Evolutionary conservation across 139 green algal genomes (phyloP), one percentile per base, ranked within the genome.

Genomic region (Auxenochlorella pyrenoidosa): DNA sequence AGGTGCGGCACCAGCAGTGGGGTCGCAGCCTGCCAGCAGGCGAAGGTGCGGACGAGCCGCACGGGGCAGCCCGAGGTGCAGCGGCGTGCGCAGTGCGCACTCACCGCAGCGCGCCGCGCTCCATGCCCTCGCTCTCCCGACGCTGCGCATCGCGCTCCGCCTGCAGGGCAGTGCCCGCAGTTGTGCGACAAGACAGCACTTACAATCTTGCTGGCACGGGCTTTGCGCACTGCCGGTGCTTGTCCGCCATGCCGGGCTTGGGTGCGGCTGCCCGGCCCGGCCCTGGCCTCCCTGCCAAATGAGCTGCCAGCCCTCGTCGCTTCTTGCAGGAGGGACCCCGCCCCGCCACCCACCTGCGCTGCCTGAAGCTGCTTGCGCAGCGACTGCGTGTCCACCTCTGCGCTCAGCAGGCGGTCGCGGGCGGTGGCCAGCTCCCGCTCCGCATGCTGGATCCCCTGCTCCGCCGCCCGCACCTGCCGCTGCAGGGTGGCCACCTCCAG

Each of bases 401-500:
- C 43, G 3, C 2, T 32, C 82, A 86, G 82, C 82, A 78, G 66
- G 19, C 66, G 65, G 26, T 79, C 82, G 3, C 40, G 36, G 1
- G 66, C 70, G 6, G 82, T 83, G 13, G 84, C 75, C 59, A 89
- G 66, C 41, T n/a, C 22, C 16, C 24, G 2, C 36, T 73, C 75
- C 8, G 80, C 59, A 1, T 15, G 16, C 41, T 75, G 54, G 5
- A 85, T 44, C 21, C 54, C 66, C 28, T 78, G 30, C 60, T 87
- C 54, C 0, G 43, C 88, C 28, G 40, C 68, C 12, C 66, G 44
- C 21, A 79, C n/a, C 70, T 79, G 82, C 44, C 47, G 60, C 47
- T 68, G 15, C 22, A 83, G 54, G 8, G 54, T 68, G 59, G 30
- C 32, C 24, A 92, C 65, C 66, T 92, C 75, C 58, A 86, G 77